Conservation (phyloP, 2,329 filamentous ascomycete genomes). For the Colletotrichum sp. region DNA sequence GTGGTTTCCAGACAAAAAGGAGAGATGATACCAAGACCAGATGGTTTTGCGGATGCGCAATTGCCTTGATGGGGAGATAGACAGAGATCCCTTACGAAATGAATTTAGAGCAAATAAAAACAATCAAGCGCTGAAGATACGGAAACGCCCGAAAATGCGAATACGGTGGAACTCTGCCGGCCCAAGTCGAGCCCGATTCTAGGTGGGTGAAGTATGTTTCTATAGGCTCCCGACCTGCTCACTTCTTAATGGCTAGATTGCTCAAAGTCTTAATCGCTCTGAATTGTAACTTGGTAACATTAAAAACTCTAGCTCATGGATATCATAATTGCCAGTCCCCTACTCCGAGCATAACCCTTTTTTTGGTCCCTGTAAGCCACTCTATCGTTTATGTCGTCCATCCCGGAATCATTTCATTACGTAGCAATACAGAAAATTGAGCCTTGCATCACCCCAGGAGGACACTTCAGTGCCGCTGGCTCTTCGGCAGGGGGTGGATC, state of each 20-base stretch:
- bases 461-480: slow-evolving; percentile 35
- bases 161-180: not conserved
- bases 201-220: not conserved
- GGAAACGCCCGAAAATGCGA: not conserved
- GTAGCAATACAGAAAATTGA: not conserved
- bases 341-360: slow-evolving; percentile 3
- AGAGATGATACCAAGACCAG: not conserved
- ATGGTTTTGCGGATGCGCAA: not conserved
- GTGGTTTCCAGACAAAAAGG: not conserved
- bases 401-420: not conserved
- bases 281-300: not conserved
- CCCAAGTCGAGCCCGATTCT: not conserved
- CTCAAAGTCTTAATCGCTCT: not conserved
- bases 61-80: not conserved
- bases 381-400: not conserved
- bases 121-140: not conserved
- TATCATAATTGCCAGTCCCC: slow-evolving; percentile 7
- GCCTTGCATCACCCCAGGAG: not conserved
- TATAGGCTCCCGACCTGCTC: not conserved
- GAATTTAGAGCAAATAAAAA: not conserved
- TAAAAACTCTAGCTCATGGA: not conserved
- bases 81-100: not conserved
- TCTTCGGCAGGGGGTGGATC: slow-evolving; percentile 60
- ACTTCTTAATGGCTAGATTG: accelerated
- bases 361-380: not conserved